These are phyloP conservation scores for Metschnikowia similis DNA, from an alignment of 805 yeast species.

Conservation along the genomic window DNA sequence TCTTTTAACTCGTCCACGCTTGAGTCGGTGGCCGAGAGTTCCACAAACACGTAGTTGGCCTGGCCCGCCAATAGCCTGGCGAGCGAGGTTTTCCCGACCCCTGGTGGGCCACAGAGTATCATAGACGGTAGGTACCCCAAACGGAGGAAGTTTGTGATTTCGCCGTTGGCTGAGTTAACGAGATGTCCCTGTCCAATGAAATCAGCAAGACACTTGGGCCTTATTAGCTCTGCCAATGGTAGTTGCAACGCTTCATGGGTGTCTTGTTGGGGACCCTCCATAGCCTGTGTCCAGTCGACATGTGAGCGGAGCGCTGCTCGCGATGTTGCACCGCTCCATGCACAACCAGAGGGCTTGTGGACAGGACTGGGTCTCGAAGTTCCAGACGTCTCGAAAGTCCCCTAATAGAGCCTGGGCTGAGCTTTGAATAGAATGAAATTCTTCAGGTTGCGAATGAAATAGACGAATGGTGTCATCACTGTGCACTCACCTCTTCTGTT, in stretches of 20 bases:
- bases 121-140: slow-evolving; percentile 74
- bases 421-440: too few species aligned
- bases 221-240: slow-evolving; percentile 74
- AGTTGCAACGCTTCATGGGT: neutral
- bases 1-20: slow-evolving; percentile 63
- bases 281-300: neutral
- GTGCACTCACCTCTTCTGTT: neutral
- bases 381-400: too few species aligned
- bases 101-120: slow-evolving; percentile 94
- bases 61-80: slow-evolving; percentile 60
- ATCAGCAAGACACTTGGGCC: slow-evolving; percentile 68
- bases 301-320: neutral
- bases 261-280: neutral
- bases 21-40: slow-evolving; percentile 79
- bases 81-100: slow-evolving; percentile 89
- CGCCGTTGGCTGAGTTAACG: slow-evolving; percentile 53
- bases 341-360: too few species aligned
- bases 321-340: neutral
- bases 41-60: slow-evolving; percentile 60
- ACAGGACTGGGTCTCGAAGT: too few species aligned
- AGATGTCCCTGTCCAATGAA: slow-evolving; percentile 86
- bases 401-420: too few species aligned
- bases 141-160: slow-evolving; percentile 59
- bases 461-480: neutral
- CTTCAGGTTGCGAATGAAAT: neutral